Percentiles rank a stretch among this genome's conserved stretches.
Evolutionary conservation across 305 asterid genomes (phyloP).

Genomic region (Andrographis paniculata): DNA sequence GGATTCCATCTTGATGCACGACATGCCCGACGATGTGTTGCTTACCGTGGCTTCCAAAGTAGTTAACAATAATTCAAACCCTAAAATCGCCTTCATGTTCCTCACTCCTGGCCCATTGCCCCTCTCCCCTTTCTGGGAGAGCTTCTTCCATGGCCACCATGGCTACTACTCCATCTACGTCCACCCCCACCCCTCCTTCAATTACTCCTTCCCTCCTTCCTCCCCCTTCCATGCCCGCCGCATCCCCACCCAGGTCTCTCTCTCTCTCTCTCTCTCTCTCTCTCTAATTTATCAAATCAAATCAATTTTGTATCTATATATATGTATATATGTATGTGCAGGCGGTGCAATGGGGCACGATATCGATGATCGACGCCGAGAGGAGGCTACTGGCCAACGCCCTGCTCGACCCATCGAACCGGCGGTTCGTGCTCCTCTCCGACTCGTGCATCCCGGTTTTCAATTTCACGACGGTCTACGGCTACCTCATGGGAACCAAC

Average conservation of each 20-base stretch:
- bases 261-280: neutral
- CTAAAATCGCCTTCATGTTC: slow-evolving; percentile 71
- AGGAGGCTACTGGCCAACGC: slow-evolving; percentile 56
- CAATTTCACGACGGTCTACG: slow-evolving; percentile 53
- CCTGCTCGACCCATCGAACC: slow-evolving; percentile 48
- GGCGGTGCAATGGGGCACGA: slow-evolving; percentile 52
- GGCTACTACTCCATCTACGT: slow-evolving; percentile 47
- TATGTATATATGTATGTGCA: slow-evolving; percentile 11
- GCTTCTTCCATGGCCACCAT: slow-evolving; percentile 45
- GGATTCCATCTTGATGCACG: slow-evolving; percentile 30
- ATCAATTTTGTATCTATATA: too few relatives aligned
- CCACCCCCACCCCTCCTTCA: slow-evolving; percentile 60
- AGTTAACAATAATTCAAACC: slow-evolving; percentile 1
- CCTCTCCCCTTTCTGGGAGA: slow-evolving; percentile 55
- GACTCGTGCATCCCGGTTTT: slow-evolving; percentile 64
- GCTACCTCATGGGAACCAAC: slow-evolving; percentile 27
- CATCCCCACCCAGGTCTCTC: slow-evolving; percentile 60
- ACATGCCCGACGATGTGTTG: slow-evolving; percentile 56
- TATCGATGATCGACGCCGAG: slow-evolving; percentile 64
- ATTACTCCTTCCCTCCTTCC: slow-evolving; percentile 27
- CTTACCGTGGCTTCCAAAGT: slow-evolving; percentile 28
- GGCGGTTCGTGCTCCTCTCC: slow-evolving; percentile 48
- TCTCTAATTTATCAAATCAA: too few relatives aligned
- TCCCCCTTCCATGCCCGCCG: slow-evolving; percentile 46
- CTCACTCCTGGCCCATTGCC: slow-evolving; percentile 67